Percentiles rank a stretch among this genome's conserved stretches.
Evolutionary conservation across 441 rosid species (phyloP).

Genomic region (Caryocar brasiliense): DNA sequence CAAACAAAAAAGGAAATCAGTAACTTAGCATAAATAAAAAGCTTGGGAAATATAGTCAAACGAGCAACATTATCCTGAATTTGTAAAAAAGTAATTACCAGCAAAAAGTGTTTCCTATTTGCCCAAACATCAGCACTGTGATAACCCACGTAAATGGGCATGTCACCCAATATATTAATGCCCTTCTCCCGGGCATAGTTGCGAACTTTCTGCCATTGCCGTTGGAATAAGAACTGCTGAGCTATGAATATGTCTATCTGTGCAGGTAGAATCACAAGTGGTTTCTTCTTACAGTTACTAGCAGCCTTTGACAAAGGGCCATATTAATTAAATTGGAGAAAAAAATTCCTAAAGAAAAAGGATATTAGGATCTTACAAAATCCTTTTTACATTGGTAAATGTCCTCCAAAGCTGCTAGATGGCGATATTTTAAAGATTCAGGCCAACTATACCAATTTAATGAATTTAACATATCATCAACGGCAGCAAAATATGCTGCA

Average conservation of each 20-base stretch:
- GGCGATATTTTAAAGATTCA: constrained; percentile 61
- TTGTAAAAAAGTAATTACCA: constrained; percentile 36
- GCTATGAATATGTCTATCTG: constrained; percentile 87
- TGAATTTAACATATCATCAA: constrained; percentile 46
- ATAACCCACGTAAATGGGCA: constrained; percentile 94
- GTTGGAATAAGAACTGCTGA: constrained; percentile 84
- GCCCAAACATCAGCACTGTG: constrained; percentile 99
- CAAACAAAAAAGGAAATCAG: constrained; percentile 12
- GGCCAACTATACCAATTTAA: constrained; percentile 90
- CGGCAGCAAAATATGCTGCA: constrained; percentile 94
- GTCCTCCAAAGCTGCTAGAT: constrained; percentile 83
- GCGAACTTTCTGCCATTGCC: constrained; percentile 86
- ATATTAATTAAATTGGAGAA: neutral
- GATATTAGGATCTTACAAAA: constrained; percentile 48
- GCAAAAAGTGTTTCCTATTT: constrained; percentile 69
- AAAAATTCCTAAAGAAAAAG: too few species aligned
- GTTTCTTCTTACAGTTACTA: constrained; percentile 7
- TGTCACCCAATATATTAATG: constrained; percentile 91
- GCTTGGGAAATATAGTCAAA: constrained; percentile 5
- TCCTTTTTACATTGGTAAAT: constrained; percentile 63
- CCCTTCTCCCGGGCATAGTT: constrained; percentile 62
- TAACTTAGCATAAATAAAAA: constrained; percentile 2
- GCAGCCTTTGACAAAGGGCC: constrained; percentile 1
- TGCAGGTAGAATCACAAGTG: constrained; percentile 18
- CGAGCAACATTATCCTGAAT: constrained; percentile 1